phyloP scores from a whole-genome alignment of 345 rosid genomes.

The Aquilaria sinensis region DNA sequence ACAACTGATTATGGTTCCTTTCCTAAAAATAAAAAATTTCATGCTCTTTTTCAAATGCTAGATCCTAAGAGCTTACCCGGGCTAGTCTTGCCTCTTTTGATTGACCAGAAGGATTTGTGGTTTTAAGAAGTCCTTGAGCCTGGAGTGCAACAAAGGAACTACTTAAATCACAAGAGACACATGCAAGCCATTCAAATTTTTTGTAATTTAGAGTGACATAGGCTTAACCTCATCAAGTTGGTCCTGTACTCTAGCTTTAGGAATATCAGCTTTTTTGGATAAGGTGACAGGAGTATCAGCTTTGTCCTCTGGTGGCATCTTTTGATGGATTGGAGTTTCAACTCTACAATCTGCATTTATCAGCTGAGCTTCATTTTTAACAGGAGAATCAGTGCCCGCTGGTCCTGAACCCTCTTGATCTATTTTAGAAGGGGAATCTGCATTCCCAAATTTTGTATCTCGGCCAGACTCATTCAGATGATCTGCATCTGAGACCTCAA shows the following conservation, averaged over 20 bases:
- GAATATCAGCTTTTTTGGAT: constrained; percentile 24
- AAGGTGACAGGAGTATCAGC: constrained; percentile 16
- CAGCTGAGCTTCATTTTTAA: constrained; percentile 25
- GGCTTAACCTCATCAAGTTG: constrained; percentile 87
- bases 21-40: too few relatives aligned
- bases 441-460: constrained; percentile 21
- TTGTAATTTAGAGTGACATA: constrained; percentile 3
- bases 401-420: constrained; percentile 41
- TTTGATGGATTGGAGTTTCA: constrained; percentile 35
- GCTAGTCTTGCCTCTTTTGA: constrained; percentile 98
- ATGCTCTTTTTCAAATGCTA: neutral
- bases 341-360: constrained; percentile 32
- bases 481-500: constrained; percentile 36
- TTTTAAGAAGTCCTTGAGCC: constrained; percentile 97
- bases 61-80: constrained; percentile 56
- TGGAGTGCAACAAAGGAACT: constrained; percentile 30
- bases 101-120: constrained; percentile 75
- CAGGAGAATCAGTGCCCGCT: constrained; percentile 27
- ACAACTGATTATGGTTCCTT: too few relatives aligned
- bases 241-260: constrained; percentile 54
- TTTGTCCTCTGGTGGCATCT: constrained; percentile 36
- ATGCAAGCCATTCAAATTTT: constrained; percentile 7
- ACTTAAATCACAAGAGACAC: constrained; percentile 10
- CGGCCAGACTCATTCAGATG: constrained; percentile 25
- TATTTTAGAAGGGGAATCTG: constrained; percentile 34